Percentiles rank a stretch among this genome's conserved stretches.
Conservation (phyloP, 768 basidiomycete genomes). For the Psilocybe cyanescens region DNA sequence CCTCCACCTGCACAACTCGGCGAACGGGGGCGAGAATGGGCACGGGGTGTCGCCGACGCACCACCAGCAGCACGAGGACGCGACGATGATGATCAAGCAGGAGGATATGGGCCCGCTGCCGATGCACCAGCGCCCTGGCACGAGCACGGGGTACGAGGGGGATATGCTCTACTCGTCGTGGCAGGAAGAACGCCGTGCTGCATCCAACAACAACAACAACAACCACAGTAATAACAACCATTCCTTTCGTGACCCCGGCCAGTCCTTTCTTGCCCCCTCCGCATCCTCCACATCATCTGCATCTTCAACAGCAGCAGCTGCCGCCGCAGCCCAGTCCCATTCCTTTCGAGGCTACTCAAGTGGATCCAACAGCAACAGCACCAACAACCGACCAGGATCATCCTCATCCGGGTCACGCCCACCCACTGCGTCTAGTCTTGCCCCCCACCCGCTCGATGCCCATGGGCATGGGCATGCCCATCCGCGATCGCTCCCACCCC, state of each 20-base stretch:
- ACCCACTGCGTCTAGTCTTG: no score
- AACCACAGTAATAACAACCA: slow-evolving; percentile 29
- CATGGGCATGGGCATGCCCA: slow-evolving; percentile 68
- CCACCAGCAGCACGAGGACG: slow-evolving; percentile 8
- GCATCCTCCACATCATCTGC: slow-evolving; percentile 16
- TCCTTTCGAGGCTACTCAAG: slow-evolving; percentile 56
- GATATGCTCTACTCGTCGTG: slow-evolving; percentile 30
- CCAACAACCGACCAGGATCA: not conserved
- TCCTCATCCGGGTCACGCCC: not conserved
- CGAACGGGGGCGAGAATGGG: slow-evolving; percentile 7
- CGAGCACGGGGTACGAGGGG: slow-evolving; percentile 70
- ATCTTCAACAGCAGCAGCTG: slow-evolving; percentile 35
- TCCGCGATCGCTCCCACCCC: slow-evolving; percentile 64
- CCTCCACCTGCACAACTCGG: not conserved
- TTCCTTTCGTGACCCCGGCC: slow-evolving; percentile 82
- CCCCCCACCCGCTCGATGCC: slow-evolving; percentile 68
- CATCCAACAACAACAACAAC: no score
- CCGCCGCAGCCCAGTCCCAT: slow-evolving; percentile 49
- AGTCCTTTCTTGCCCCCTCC: slow-evolving; percentile 70
- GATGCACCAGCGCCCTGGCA: slow-evolving; percentile 64
- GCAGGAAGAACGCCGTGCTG: slow-evolving; percentile 10
- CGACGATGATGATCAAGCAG: slow-evolving; percentile 39
- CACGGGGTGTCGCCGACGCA: slow-evolving; percentile 13
- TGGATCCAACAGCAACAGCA: not conserved
- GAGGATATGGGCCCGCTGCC: slow-evolving; percentile 36